phyloP scores from a whole-genome alignment of 352 stramenopile genomes.

The Phytophthora europaea region DNA sequence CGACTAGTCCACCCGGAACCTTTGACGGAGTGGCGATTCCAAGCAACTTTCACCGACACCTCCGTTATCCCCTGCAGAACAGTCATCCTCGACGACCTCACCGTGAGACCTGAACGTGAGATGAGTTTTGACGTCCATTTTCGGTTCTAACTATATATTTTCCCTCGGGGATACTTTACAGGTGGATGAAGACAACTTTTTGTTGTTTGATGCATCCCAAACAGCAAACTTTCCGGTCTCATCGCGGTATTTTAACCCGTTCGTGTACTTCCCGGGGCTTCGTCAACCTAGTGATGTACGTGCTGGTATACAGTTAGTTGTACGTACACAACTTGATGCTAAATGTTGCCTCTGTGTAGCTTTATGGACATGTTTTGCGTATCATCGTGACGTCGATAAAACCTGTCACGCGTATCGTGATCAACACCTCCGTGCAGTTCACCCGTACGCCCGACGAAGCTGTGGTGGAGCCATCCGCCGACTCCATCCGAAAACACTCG shows the following conservation, averaged over 20 bases:
- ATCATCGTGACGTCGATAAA: conserved; percentile 55
- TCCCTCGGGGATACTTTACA: conserved; percentile 9
- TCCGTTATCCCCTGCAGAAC: conserved; percentile 35
- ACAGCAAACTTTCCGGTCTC: conserved; percentile 1
- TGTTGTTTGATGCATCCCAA: conserved; percentile 42
- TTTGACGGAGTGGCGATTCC: conserved; percentile 55
- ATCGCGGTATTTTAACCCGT: conserved; percentile 49
- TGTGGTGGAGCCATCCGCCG: conserved; percentile 16
- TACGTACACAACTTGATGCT: neutral
- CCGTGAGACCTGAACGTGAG: conserved; percentile 20
- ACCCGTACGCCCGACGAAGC: conserved; percentile 33
- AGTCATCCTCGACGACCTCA: conserved; percentile 54
- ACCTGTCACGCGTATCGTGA: conserved; percentile 57
- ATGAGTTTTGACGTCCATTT: neutral
- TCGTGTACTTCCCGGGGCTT: conserved; percentile 56
- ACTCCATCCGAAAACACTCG: conserved; percentile 10
- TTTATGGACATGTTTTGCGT: conserved; percentile 62
- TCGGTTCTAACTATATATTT: neutral
- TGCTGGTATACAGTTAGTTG: neutral
- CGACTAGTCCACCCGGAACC: conserved; percentile 52
- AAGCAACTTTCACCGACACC: conserved; percentile 56
- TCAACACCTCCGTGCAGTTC: conserved; percentile 69
- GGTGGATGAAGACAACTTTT: conserved; percentile 55
- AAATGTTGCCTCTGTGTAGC: conserved; percentile 25
- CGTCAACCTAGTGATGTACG: conserved; percentile 55